phyloP scores from a whole-genome alignment of 148 eudicot genomes.

The Cornus controversa region DNA sequence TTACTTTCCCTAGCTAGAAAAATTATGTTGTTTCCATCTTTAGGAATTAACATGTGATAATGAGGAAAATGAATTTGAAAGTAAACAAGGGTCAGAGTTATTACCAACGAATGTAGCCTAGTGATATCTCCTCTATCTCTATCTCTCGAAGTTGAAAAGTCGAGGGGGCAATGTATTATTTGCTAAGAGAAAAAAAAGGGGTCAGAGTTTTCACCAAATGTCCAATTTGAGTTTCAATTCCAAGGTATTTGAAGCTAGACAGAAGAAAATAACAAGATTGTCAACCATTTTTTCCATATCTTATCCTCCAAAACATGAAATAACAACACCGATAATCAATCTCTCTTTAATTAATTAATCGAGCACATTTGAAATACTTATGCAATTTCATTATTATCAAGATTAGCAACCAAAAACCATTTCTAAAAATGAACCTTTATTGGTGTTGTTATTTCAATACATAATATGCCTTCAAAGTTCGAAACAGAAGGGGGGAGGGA shows the following conservation, averaged over 20 bases:
- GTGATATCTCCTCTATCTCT: no score
- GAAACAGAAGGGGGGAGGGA: no score
- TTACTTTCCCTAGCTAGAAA: not conserved
- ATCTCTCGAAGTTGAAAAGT: no score
- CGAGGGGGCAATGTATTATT: no score
- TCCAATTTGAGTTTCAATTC: not conserved
- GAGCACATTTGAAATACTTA: not conserved
- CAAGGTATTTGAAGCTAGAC: not conserved
- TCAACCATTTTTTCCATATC: not conserved
- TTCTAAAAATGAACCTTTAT: not conserved
- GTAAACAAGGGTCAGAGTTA: not conserved
- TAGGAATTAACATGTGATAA: no score
- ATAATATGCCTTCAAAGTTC: no score
- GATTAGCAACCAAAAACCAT: not conserved
- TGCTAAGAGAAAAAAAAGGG: no score
- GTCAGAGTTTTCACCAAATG: not conserved
- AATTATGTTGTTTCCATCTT: not conserved
- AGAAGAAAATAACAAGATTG: not conserved
- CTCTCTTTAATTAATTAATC: not conserved
- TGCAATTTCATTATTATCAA: not conserved
- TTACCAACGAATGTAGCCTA: no score
- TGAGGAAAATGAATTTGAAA: not conserved
- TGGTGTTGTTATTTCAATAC: not conserved
- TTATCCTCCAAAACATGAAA: not conserved
- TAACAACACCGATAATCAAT: not conserved